Evolutionary conservation across 768 basidiomycete genomes (phyloP), one percentile per base, ranked within the genome.

Genomic region (Russula abietina): DNA sequence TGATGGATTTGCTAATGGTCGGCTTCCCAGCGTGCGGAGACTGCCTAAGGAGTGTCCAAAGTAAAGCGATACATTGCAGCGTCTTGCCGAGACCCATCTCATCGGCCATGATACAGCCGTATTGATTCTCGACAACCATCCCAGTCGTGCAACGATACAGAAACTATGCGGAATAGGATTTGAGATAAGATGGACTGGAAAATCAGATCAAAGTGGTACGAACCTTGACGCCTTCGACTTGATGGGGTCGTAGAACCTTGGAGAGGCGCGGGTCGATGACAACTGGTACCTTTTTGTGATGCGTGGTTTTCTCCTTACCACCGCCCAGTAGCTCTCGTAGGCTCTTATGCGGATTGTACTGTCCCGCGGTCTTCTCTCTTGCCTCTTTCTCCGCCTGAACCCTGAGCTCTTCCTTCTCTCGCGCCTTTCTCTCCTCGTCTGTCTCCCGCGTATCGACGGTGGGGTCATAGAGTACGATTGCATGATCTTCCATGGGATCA

Each of bases 41-140:
- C 70, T 99, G 97, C 74, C 93, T 97, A 55, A 98, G 76, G 14
- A 98, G 74, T 0, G 96, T 98, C 93, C 95, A 98, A 61, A 99
- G 75, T 22, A 99, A 82, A 2, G 96, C 81, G 65, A 99, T 98
- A 71, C 97, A 98, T 71, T 99, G 97, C 17, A 99, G 80, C 17
- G 95, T 96, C 74, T 97, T 95, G 19, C 93, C 96, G 16, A 98
- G 83, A 69, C 96, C 96, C 96, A 99, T 99, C 75, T 96, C 96
- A 70, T 99, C 96, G 1, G 96, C 96, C 96, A 99, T 98, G 73
- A 99, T 99, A 71, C 96, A 98, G 0, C 91, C 92, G 64, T 86
- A 88, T 65, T 96, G 93, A 69, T 93, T 90, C 50, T 92, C 88
- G 41, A 89, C 90, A 60, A 95, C 74, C 85, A 95, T 89, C 0